Conservation (phyloP, 805 yeast genomes). For the Saccharomycopsis sp. region DNA sequence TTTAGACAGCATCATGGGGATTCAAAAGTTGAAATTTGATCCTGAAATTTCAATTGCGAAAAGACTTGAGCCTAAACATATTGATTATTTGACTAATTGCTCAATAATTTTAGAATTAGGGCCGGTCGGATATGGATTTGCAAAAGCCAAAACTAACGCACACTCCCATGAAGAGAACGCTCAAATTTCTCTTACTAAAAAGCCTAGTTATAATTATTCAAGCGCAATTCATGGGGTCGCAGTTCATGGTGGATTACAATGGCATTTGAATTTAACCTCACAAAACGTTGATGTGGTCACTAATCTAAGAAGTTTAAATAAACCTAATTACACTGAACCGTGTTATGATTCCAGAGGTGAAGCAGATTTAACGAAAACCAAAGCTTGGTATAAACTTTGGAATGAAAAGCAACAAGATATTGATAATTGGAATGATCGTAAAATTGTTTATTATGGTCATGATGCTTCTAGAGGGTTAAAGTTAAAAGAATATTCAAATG, state of each 20-base stretch:
- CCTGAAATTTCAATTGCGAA: conserved; percentile 20
- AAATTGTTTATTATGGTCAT: conserved; percentile 73
- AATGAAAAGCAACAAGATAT: conserved; percentile 34
- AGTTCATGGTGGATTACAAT: conserved; percentile 77
- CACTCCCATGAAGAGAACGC: not conserved
- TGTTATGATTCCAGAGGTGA: conserved; percentile 22
- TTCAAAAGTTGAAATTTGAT: conserved; percentile 4
- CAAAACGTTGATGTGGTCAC: conserved; percentile 60
- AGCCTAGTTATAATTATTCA: conserved; percentile 23
- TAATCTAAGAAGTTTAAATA: conserved; percentile 62
- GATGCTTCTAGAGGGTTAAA: conserved; percentile 76
- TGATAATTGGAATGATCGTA: conserved; percentile 21
- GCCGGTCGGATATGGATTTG: conserved; percentile 30
- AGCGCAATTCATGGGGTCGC: conserved; percentile 40
- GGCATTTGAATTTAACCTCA: conserved; percentile 40
- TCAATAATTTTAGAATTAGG: conserved; percentile 61
- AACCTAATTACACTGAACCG: conserved; percentile 48
- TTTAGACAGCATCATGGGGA: conserved; percentile 3
- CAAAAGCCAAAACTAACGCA: not conserved
- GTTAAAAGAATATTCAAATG: conserved; percentile 58
- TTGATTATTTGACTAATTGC: conserved; percentile 52
- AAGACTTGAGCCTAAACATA: conserved; percentile 48
- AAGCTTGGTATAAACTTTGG: conserved; percentile 56
- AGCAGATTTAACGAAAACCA: conserved; percentile 25
- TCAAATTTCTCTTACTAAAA: conserved; percentile 5